phyloP scores from a whole-genome alignment of 2,329 filamentous ascomycete species.

The Leptographium flavum region DNA sequence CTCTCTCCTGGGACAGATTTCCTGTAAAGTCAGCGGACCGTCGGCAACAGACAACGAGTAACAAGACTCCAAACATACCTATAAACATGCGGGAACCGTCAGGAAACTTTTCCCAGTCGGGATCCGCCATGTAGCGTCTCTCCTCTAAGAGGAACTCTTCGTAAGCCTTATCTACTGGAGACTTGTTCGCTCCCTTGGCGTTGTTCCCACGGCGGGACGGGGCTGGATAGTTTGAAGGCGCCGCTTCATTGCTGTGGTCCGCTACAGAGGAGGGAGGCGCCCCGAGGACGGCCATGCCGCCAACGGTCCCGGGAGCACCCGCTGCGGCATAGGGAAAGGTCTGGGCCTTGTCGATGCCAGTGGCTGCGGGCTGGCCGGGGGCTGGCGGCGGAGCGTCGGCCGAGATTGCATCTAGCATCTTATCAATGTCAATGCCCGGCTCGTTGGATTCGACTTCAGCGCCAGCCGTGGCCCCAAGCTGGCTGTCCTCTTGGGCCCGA shows the following conservation, averaged over 20 bases:
- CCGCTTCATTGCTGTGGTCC: not conserved
- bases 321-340: constrained; percentile 3
- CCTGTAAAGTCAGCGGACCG: constrained; percentile 38
- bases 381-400: constrained; percentile 12
- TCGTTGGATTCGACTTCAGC: constrained; percentile 5
- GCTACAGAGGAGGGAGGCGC: constrained; percentile 1
- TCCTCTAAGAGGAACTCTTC: constrained; percentile 62
- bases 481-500: not conserved
- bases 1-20: constrained; percentile 83
- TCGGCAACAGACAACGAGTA: constrained; percentile 13
- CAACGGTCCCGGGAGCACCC: constrained; percentile 3
- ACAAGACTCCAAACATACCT: constrained; percentile 34
- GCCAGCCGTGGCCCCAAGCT: no score
- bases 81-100: constrained; percentile 67
- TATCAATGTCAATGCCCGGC: constrained; percentile 18
- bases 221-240: no score
- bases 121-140: constrained; percentile 60
- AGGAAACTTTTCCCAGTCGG: constrained; percentile 70
- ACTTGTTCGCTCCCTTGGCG: constrained; percentile 3
- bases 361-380: constrained; percentile 1
- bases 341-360: not conserved
- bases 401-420: constrained; percentile 22
- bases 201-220: not conserved
- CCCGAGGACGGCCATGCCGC: not conserved
- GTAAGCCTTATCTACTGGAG: constrained; percentile 40